Percentiles rank a stretch among this genome's conserved stretches.
These are phyloP conservation scores for Paxillus rubicundulus DNA, from an alignment of 768 basidiomycete species.

Conservation along the genomic window DNA sequence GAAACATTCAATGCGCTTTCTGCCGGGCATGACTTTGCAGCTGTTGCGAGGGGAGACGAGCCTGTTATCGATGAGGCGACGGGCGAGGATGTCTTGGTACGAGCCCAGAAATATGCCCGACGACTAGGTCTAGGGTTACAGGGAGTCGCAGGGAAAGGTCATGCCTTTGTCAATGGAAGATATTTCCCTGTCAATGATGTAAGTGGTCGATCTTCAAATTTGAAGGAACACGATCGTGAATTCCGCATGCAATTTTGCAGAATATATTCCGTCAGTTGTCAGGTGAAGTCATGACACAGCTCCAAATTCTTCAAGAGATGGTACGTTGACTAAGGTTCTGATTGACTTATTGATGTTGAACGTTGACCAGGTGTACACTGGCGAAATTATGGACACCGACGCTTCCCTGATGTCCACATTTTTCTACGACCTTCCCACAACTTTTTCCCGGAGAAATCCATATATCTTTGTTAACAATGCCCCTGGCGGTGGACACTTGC, in stretches of 20 bases:
- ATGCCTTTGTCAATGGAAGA: conserved; percentile 89
- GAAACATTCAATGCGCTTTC: conserved; percentile 39
- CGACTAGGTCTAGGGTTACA: conserved; percentile 52
- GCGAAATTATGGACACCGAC: conserved; percentile 53
- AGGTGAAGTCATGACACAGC: conserved; percentile 51
- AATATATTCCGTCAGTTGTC: conserved; percentile 26
- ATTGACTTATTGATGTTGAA: not conserved
- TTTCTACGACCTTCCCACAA: conserved; percentile 87
- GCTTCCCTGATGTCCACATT: conserved; percentile 58
- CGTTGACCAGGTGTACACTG: conserved; percentile 50
- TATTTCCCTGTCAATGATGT: conserved; percentile 68
- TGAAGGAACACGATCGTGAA: not conserved
- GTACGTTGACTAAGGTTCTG: conserved; percentile 35
- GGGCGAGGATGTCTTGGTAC: conserved; percentile 38
- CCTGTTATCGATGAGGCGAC: conserved; percentile 26
- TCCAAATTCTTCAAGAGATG: conserved; percentile 72
- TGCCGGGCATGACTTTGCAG: conserved; percentile 38
- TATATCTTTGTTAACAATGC: conserved; percentile 62
- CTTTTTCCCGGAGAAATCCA: conserved; percentile 66
- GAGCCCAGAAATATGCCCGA: conserved; percentile 50
- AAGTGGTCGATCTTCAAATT: conserved; percentile 23
- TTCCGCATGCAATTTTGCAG: conserved; percentile 6
- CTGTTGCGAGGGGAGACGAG: conserved; percentile 33
- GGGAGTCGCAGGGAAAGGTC: conserved; percentile 46
- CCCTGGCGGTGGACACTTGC: conserved; percentile 21